Evolutionary conservation across 352 stramenopile genomes (phyloP), one percentile per base, ranked within the genome.

Genomic region (Globisporangium cystogenes): DNA sequence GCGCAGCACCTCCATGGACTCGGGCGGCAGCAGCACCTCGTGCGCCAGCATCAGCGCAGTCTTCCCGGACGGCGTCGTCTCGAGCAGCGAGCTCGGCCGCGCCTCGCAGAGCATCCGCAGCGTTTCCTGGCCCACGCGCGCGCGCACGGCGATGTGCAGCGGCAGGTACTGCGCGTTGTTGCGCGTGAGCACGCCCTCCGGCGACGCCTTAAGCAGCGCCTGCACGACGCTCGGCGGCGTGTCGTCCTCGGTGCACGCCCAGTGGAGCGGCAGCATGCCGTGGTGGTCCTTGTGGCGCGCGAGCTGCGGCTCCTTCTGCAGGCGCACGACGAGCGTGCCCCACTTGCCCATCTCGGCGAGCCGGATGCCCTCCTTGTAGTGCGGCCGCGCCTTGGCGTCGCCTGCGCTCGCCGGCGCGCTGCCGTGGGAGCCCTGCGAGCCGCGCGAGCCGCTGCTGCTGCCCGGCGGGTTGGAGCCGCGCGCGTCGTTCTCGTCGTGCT

Each of bases 81-180:
- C 76, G 54, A 90, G 59, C 0, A 91, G 60, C 23, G 68, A 86
- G 42, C 80, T 89, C 4, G 82, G 80, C 3, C 78, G 71, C 20
- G 79, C 79, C 20, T 87, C 59, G 24, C 78, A 88, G 12, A 93
- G 55, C 26, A 90, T 23, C 18, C 64, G 60, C 8, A 93, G 62
- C 7, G 77, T 85, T 5, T 82, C 74, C 16, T 68, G 42, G 3
- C 71, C 59, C 2, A 74, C 68, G 7, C 69, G 69, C 7, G 82
- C 76, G 20, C 84, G 81, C 27, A 93, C 78, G 1, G 82, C 82
- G 57, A 93, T 87, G 57, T 93, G 82, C n/a, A 93, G 67, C 1
- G 82, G 82, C 57, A 93, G 52, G 50, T 87, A 88, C 64, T 91
- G 80, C 10, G 82, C 81, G 43, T 91, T 87, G 67, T 93, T 93